Base-by-base conservation (phyloP, 2,329 filamentous ascomycete species). In the Ascochyta fabae region DNA sequence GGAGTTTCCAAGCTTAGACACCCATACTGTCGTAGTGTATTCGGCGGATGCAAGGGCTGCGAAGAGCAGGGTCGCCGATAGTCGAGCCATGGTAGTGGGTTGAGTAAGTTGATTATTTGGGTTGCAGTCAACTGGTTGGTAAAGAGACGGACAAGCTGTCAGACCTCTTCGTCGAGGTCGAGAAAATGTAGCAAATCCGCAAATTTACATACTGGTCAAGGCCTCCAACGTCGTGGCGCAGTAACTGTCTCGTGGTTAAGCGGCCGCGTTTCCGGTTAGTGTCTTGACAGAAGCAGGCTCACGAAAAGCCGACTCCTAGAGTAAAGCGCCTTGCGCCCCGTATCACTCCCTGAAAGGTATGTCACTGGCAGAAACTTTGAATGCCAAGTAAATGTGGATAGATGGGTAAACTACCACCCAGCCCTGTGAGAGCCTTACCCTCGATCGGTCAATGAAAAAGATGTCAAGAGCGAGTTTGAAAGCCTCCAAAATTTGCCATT, bases 11-110 rank as follows among this genome's bases (percentile, higher is more conserved):
- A 45, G 35, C 3, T 50, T 50, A 24, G 35, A 33, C 47, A 50
- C 36, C 53, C 53, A 56, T 41, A 42, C 46, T 31, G 46, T 50
- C 15, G 46, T 56, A 2, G 53, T 56, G 31, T 31, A 41, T 24
- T 56, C 48, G 36, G 53, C 13, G 13, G 47, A 31, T 42, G 42
- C 47, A 15, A 50, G 10, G 13, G 41, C 47, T 38, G 53, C 47
- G 10, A 56, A 47, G 10, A 50, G 40, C 16, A 54, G 35, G 16
- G 40, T 41, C 34, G 40, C 40, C 7, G 22, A 40, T 8, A 45
- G 29, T 19, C 23, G 40, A 54, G 16, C 31, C 51, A 54, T 54
- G 12, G 2, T 22, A n/a, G 16, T 27, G 13, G 34, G 16, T 33
- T 16, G 22, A 10, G 4, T n/a, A 12, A 34, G 7, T 6, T 8